phyloP scores from a whole-genome alignment of 306 rosid genomes.

The Gleditsia sinensis region DNA sequence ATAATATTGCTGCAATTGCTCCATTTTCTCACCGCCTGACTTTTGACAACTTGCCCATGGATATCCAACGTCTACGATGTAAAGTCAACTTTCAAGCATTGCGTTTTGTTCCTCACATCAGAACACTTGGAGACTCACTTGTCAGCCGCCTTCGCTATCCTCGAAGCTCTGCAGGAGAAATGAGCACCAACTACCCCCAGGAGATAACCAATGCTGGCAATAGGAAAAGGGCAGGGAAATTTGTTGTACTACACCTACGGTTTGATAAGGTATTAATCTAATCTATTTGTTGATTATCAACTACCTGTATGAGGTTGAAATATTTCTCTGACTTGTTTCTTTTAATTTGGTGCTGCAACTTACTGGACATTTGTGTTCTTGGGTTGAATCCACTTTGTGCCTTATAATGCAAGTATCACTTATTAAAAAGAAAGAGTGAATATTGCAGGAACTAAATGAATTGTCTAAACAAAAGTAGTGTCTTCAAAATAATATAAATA shows the following conservation, averaged over 20 bases:
- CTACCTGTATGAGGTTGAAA: conserved; percentile 8
- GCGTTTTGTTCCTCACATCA: conserved; percentile 83
- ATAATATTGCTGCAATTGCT: conserved; percentile 87
- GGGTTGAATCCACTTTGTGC: conserved; percentile 6
- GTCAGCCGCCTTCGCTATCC: conserved; percentile 77
- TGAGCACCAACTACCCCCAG: conserved; percentile 48
- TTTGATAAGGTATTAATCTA: conserved; percentile 78
- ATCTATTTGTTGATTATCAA: neutral
- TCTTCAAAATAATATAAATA: neutral
- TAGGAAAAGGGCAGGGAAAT: conserved; percentile 57
- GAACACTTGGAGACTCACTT: conserved; percentile 84
- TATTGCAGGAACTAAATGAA: neutral
- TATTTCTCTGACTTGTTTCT: neutral
- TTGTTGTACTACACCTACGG: conserved; percentile 89
- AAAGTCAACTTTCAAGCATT: conserved; percentile 95
- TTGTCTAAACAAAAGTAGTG: neutral
- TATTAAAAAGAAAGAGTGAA: neutral
- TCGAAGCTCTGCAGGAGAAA: conserved; percentile 39
- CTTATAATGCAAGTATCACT: no score
- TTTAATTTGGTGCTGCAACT: neutral
- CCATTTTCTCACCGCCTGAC: conserved; percentile 96
- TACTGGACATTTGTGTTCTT: neutral
- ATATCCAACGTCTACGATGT: conserved; percentile 87
- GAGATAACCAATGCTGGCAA: conserved; percentile 48
- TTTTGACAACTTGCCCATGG: conserved; percentile 88